Evolutionary conservation across 225 moss, liverwort and hornwort genomes (phyloP).

Genomic region (Thuidium tamariscinum): DNA sequence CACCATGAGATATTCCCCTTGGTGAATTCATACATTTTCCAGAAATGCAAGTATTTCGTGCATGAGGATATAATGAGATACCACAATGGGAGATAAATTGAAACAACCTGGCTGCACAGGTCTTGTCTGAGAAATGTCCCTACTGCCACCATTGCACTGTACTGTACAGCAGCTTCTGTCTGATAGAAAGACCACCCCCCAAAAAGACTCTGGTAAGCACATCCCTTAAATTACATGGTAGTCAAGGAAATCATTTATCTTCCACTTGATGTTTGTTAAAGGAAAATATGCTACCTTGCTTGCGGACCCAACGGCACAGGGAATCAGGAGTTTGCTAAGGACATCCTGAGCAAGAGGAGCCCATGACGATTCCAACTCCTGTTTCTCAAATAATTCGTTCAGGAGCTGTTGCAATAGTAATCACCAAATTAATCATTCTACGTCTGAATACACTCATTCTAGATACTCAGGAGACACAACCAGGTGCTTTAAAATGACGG

Average conservation of each 20-base stretch:
- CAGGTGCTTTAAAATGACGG: not conserved
- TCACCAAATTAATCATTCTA: not conserved
- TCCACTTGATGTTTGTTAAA: not conserved
- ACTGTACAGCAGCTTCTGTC: slow-evolving; percentile 51
- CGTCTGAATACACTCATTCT: not conserved
- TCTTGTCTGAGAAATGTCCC: slow-evolving; percentile 63
- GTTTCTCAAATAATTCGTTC: slow-evolving; percentile 55
- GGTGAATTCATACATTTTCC: not conserved
- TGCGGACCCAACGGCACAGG: slow-evolving; percentile 37
- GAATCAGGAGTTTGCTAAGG: slow-evolving; percentile 40
- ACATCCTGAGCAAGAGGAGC: slow-evolving; percentile 36
- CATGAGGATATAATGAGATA: not conserved
- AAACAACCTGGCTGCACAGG: slow-evolving; percentile 58
- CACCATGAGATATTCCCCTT: not conserved
- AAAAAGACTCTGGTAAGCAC: not conserved
- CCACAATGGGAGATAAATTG: not conserved
- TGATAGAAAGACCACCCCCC: not conserved
- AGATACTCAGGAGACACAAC: not conserved
- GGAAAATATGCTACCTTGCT: slow-evolving; percentile 42
- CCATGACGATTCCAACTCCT: slow-evolving; percentile 51
- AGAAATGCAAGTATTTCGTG: not conserved
- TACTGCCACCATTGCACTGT: slow-evolving; percentile 62
- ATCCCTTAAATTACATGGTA: not conserved
- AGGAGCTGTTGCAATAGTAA: slow-evolving; percentile 32
- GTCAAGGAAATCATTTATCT: not conserved